Conservation (phyloP, 306 rosid genomes). For the Vachellia collinsii region DNA sequence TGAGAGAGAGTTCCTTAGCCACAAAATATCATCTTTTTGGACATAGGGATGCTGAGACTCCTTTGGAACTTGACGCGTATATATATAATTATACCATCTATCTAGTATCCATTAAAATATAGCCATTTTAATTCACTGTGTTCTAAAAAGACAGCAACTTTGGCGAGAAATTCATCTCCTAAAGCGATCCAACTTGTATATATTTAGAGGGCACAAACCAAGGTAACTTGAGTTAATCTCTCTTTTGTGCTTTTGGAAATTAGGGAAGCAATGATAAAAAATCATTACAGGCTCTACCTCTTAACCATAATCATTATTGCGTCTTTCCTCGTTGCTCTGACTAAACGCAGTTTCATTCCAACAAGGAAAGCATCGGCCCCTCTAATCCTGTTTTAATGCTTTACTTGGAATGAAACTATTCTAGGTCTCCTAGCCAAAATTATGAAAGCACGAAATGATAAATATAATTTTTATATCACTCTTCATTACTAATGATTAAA, state of each 20-base stretch:
- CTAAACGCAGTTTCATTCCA: constrained; percentile 14
- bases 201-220: neutral
- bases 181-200: neutral
- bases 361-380: neutral
- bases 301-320: constrained; percentile 24
- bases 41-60: neutral
- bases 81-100: neutral
- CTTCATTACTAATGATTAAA: neutral
- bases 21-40: neutral
- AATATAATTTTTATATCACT: neutral
- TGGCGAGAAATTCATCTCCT: constrained; percentile 9
- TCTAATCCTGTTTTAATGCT: neutral
- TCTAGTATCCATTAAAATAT: constrained; percentile 15
- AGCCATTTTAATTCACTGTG: neutral
- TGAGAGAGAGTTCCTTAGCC: neutral
- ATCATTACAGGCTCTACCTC: constrained; percentile 32
- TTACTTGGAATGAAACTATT: neutral
- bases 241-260: constrained; percentile 9
- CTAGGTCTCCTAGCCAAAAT: neutral
- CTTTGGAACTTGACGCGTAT: constrained; percentile 22
- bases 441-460: neutral
- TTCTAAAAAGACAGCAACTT: constrained; percentile 7
- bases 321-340: constrained; percentile 22
- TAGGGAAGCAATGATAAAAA: constrained; percentile 10
- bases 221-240: neutral